Base-by-base conservation (phyloP, 2,329 filamentous ascomycete genomes). In the Diaporthe sp. region DNA sequence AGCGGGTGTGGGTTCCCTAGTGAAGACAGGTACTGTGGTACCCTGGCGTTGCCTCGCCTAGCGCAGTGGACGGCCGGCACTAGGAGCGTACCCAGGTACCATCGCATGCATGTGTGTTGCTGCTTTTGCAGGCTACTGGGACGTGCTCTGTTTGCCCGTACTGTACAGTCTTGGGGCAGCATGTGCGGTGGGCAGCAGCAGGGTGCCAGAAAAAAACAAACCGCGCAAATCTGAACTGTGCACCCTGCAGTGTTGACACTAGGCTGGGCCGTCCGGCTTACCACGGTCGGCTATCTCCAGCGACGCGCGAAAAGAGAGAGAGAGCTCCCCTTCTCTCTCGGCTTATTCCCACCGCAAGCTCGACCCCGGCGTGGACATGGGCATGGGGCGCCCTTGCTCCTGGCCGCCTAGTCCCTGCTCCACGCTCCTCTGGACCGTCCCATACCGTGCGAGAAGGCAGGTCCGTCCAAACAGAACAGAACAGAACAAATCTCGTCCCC, bases 271-370 rank as follows among this genome's bases (percentile, higher is more conserved):
- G 65, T 51, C 49, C 65, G 65, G 65, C 49, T 55, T 55, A 69
- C 49, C 49, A 69, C 65, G 44, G 46, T 65, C 71, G 71, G 71
- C 58, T 73, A 65, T 65, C 58, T 55, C 71, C 71, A 73, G 46
- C 46, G 65, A 69, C 42, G 65, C 34, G 49, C 46, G 65, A 53
- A 53, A 39, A 68, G 46, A 51, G 44, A 51, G 31, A 68, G 46
- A 55, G 42, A 49, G 42, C 62, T 67, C 42, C 19, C 25, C 25
- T 15, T 72, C 28, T 34, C 49, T 57, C 46, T 65, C 58, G 58
- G 71, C 58, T 73, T 73, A 59, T 65, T 73, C 71, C 71, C 71
- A 73, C 71, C 71, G 71, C 71, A 65, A 73, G 46, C 59, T 73
- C 58, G 37, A 61, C 42, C 53, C 51, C 55, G 44, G 53, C 53